Evolutionary conservation across 345 rosid species (phyloP), one percentile per base, ranked within the genome.

Genomic region (Arabis hirsuta): DNA sequence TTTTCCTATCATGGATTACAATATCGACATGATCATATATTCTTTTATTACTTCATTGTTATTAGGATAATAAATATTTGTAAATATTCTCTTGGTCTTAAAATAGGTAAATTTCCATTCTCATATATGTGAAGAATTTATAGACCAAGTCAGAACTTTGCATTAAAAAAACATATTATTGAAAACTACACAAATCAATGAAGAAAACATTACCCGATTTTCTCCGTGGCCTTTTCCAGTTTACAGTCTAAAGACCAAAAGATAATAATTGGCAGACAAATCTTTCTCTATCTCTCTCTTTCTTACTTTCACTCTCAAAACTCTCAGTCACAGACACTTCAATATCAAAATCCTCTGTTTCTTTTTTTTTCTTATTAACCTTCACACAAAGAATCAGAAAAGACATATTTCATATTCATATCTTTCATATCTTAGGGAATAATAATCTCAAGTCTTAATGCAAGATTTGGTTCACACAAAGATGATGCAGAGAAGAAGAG

Each of bases 401-500:
- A 61, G 53, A 39, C 5, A 47, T 67, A 60, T 45, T 62, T 55
- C 70, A 6, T 39, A 32, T 32, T 32, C 7, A 32, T 5, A 32
- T 32, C 7, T 27, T 27, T 5, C 16, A 16, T 16, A 0, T 16
- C 16, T 16, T 16, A 16, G 16, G 0, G 16, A 7, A 6, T 6
- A 34, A 12, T 5, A 41, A 24, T 50, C 53, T 20, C 38, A 56
- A 56, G 11, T 56, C 24, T 65, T 9, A 48, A 55, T 64, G 58
- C 51, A 73, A 74, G 44, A 55, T 75, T 69, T 46, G 52, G 3
- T 36, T 46, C 58, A 50, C 19, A 71, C 32, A 57, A 71, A 71
- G 62, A 65, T 70, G 80, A 4, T 26, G 86, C 87, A 67, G 47
- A 62, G 69, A 64, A 79, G 52, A 48, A 77, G 81, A 78, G 75